phyloP scores from a whole-genome alignment of 495 filamentous ascomycete genomes.

The Corynascus novoguineensis region DNA sequence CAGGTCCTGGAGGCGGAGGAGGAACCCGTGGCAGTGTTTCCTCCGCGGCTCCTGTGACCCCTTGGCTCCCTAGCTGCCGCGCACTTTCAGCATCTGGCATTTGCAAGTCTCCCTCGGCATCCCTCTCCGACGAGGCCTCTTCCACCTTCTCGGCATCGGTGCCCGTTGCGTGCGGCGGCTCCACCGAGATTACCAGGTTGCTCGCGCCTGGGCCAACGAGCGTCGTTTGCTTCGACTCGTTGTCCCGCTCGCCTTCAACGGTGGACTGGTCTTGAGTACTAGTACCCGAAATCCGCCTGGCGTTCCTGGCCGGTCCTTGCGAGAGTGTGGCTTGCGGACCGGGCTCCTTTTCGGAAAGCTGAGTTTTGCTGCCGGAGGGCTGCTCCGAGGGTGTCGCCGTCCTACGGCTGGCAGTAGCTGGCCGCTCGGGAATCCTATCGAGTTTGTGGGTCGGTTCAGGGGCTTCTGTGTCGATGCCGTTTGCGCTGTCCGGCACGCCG shows the following conservation, averaged over 20 bases:
- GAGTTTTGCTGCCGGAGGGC: conserved; percentile 47
- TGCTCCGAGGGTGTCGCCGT: conserved; percentile 49
- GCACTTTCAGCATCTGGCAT: conserved; percentile 52
- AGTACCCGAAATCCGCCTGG: conserved; percentile 40
- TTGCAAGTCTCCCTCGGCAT: conserved; percentile 55
- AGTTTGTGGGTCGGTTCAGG: conserved; percentile 61
- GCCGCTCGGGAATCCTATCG: conserved; percentile 48
- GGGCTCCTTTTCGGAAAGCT: conserved; percentile 42
- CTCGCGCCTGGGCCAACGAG: conserved; percentile 32
- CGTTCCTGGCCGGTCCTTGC: conserved; percentile 32
- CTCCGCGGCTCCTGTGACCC: conserved; percentile 19
- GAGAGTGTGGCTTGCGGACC: conserved; percentile 26
- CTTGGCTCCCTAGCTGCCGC: conserved; percentile 20
- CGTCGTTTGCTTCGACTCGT: conserved; percentile 45
- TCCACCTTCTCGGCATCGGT: conserved; percentile 25
- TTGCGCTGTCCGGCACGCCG: conserved; percentile 58
- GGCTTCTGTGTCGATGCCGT: conserved; percentile 57
- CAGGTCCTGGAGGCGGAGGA: conserved; percentile 54
- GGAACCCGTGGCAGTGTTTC: conserved; percentile 45
- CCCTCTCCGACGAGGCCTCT: conserved; percentile 28
- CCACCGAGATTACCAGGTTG: conserved; percentile 42
- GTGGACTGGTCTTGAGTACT: conserved; percentile 42
- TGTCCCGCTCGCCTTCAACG: conserved; percentile 36
- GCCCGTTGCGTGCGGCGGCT: conserved; percentile 31
- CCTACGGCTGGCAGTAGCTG: conserved; percentile 51